Evolutionary conservation across 345 rosid species (phyloP), one percentile per base, ranked within the genome.

Genomic region (Durio zibethinus): DNA sequence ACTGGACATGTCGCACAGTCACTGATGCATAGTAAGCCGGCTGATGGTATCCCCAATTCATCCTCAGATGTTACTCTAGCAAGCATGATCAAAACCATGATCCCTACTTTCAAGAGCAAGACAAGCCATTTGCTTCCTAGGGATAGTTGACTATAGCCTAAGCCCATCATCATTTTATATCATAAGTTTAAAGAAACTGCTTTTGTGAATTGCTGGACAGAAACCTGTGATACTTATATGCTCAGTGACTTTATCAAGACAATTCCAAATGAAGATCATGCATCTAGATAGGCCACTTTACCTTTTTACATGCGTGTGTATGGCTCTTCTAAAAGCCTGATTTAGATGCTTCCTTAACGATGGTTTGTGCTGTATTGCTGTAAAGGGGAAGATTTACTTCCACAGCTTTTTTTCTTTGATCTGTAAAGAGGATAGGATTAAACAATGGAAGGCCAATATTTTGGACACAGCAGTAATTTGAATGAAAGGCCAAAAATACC

Each of bases 1-100:
- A 69, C 79, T 8, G 89, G 89, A 54, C 89, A 87, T 35, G 87
- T 80, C 29, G 72, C 50, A 72, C 89, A 87, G 21, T 87, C 87
- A 62, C 87, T 87, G 61, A 87, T 81, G 62, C 89, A 87, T 2
- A 87, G 53, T 48, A 81, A 53, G 54, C 87, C 83, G 14, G 82
- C n/a, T 10, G 67, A 18, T 16, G 85, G 80, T 25, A 16, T 65
- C 69, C 59, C 81, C 47, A 29, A 47, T 73, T 77, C 77, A 42
- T 84, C 85, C 4, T 48, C 82, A 4, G 83, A 73, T 43, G 80
- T 71, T 23, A 21, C 77, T 56, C 66, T 64, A 14, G 77, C 72
- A 33, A 81, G 14, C 78, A 80, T 40, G 69, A 79, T 33, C 78
- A 82, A 53, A 16, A 27, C 68, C 56, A 84, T 18, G 15, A 78